Base-by-base conservation (phyloP, 345 rosid species). In the Turritis glabra region DNA sequence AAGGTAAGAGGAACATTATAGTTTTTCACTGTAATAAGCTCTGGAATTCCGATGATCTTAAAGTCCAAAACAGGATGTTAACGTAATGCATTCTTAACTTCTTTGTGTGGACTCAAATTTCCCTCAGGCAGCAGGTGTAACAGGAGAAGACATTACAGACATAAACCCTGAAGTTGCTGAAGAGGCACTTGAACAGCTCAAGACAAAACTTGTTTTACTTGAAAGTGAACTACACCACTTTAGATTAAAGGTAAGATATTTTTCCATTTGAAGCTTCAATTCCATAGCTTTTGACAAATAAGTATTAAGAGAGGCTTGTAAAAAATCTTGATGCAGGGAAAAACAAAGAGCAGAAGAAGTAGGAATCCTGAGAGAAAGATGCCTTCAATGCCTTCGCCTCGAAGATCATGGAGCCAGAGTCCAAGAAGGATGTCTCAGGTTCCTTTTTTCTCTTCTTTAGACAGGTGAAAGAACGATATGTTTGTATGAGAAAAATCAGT, bases 181-280 rank as follows among this genome's bases (percentile, higher is more conserved):
- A 84, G 96, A 88, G 61, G 96, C 91, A 17, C 91, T 93, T 18
- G 89, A 81, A 63, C 89, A 84, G 46, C 86, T 93, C 27, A 84
- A 80, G 78, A 76, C 59, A 68, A 91, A 79, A 83, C 48, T 91
- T 55, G 64, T 58, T 74, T 88, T 81, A 25, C 79, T 84, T 69
- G 97, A 88, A 77, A 81, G 89, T 72, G 97, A 90, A 80, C 14
- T 91, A 78, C 80, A 85, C 52, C 83, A 87, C 68, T 73, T 89
- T 76, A 83, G 82, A 46, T 69, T 74, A 8, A 87, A 88, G 90
- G 97, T 89, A 77, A 37, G 29, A 38, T 35, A 21, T 5, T 18
- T 2, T 15, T 37, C 21, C 3, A 35, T 58, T 27, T 63, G 25
- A 55, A 33, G 64, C 70, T 17, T 61, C 29, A 17, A 30, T 38